Percentiles rank a stretch among this genome's conserved stretches.
Conservation (phyloP, 139 green algal genomes). For the Chlorella vulgaris region DNA sequence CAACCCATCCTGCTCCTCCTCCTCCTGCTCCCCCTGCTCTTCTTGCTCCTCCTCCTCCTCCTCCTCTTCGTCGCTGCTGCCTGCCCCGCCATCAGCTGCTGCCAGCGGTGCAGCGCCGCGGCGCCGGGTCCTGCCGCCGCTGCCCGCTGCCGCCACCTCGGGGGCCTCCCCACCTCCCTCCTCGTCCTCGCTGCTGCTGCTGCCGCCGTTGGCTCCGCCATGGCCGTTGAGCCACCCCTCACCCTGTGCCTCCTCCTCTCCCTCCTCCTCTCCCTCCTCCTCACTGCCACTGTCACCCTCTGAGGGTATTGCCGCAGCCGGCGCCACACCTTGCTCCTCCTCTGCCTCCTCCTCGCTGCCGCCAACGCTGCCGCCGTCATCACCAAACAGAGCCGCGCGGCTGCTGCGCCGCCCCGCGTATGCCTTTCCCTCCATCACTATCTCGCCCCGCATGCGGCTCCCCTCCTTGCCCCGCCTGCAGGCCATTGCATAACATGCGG, state of each 20-base stretch:
- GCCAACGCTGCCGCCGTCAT: not conserved
- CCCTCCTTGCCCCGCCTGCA: constrained; percentile 21
- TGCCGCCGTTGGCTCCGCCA: not conserved
- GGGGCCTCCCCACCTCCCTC: not conserved
- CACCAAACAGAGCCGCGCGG: constrained; percentile 14
- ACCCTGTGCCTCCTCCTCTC: not conserved
- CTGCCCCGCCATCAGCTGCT: not conserved
- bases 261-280: not conserved
- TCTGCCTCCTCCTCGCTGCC: constrained; percentile 8
- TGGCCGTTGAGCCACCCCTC: not conserved
- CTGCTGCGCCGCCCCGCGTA: constrained; percentile 20
- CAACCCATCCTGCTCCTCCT: not conserved
- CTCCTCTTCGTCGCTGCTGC: not conserved
- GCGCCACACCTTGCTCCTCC: not conserved
- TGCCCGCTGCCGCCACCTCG: not conserved
- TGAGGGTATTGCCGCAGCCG: not conserved
- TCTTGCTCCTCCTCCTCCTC: not conserved
- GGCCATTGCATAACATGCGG: not conserved
- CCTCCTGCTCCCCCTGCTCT: not conserved
- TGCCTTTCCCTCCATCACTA: constrained; percentile 5
- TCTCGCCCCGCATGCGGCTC: constrained; percentile 27
- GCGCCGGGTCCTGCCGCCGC: not conserved
- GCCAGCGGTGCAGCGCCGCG: not conserved
- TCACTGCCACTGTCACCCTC: not conserved
- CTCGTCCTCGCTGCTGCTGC: not conserved